Evolutionary conservation across 2,329 filamentous ascomycete species (phyloP).

Genomic region (Periconia sp.): DNA sequence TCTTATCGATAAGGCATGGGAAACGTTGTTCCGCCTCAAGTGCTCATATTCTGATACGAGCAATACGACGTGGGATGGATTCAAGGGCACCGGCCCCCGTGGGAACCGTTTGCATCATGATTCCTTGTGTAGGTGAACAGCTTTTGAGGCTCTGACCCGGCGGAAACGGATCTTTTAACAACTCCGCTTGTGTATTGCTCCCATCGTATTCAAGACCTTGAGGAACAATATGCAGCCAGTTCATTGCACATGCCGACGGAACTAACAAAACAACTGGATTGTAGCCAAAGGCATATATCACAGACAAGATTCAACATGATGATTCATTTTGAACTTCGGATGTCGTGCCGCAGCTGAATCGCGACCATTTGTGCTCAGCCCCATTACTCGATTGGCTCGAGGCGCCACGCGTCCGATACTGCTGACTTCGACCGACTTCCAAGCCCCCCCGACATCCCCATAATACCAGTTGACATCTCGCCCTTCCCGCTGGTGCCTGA

Average conservation of each 20-base stretch:
- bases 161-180: neutral
- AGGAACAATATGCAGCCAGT: no score
- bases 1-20: neutral
- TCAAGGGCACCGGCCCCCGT: no score
- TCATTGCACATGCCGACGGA: no score
- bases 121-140: neutral
- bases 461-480: conserved; percentile 9
- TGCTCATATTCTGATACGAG: neutral
- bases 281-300: neutral
- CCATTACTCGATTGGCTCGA: conserved; percentile 19
- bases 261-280: no score
- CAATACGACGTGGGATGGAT: neutral
- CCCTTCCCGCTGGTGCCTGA: conserved; percentile 33
- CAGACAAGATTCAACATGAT: neutral
- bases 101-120: neutral
- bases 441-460: conserved; percentile 2
- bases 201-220: no score
- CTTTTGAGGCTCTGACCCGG: neutral
- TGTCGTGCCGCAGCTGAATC: conserved; percentile 20
- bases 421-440: conserved; percentile 12
- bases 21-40: neutral
- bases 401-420: conserved; percentile 15
- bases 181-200: no score
- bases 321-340: conserved; percentile 16
- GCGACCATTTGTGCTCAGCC: conserved; percentile 30